Evolutionary conservation across 257 asterid species (phyloP), one percentile per base, ranked within the genome.

Genomic region (Agastache rugosa): DNA sequence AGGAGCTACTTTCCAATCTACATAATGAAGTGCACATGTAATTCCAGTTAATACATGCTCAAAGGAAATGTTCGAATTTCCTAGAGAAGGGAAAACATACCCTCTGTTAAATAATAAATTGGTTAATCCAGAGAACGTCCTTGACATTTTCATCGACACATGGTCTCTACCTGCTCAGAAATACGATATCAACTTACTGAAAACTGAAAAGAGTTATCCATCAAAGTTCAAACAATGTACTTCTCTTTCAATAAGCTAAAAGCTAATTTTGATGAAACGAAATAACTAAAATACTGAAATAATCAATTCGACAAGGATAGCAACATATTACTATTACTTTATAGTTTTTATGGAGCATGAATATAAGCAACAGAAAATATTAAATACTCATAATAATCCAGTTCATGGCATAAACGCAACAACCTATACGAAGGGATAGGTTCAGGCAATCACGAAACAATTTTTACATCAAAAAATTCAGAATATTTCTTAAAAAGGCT

Each of bases 91-190:
- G 51, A 63, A 68, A 72, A 11, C 79, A 66, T 77, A 89, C 99
- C 97, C 77, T 86, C 71, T 86, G 81, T 82, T 87, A 78, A 92
- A 92, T 56, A 91, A 79, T 42, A 90, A 77, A 82, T 87, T 79
- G 48, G 97, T 70, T 35, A 91, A 76, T 67, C 92, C 96, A 72
- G 92, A 77, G 72, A 92, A 88, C 10, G 78, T 76, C 82, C 87
- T 92, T 11, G 97, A 81, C 84, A 82, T 77, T 82, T 84, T 88
- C 93, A 90, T 85, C 0, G 91, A 78, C 2, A 80, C 87, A 79
- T 75, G 92, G 73, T 71, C 81, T 60, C 80, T 81, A 42, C 97
- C 97, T 94, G 87, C 66, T 74, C 7, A 61, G 69, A 79, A 67
- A 48, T 39, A n/a, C 31, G 39, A 64, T 48, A 29, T 55, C 20